phyloP scores from a whole-genome alignment of 2,329 filamentous ascomycete species.

The Podosphaera fusca region DNA sequence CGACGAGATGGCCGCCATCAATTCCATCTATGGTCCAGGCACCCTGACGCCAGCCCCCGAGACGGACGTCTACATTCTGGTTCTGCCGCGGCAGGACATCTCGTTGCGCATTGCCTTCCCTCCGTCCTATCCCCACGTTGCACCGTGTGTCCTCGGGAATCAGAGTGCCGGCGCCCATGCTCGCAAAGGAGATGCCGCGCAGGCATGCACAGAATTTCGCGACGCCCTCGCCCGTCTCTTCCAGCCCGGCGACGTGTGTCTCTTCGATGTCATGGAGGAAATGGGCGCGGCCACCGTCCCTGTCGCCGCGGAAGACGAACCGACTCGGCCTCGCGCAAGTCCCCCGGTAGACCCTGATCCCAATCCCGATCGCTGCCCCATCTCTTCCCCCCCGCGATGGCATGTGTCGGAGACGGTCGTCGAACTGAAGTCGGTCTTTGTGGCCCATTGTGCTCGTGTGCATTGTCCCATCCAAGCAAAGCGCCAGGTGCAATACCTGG shows the following conservation, averaged over 20 bases:
- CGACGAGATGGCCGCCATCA: conserved; percentile 62
- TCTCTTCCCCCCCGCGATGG: conserved; percentile 30
- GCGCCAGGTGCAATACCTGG: conserved; percentile 46
- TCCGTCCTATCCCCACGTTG: conserved; percentile 45
- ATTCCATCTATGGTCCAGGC: conserved; percentile 58
- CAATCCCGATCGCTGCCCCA: background rate
- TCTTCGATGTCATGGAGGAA: conserved; percentile 81
- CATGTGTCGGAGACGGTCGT: conserved; percentile 46
- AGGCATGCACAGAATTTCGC: conserved; percentile 45
- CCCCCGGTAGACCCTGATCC: background rate
- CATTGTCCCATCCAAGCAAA: conserved; percentile 47
- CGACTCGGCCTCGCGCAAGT: background rate
- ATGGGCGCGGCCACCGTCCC: conserved; percentile 20
- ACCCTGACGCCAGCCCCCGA: conserved; percentile 26
- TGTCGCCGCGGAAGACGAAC: conserved; percentile 6
- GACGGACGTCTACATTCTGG: conserved; percentile 32
- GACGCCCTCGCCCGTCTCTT: conserved; percentile 45
- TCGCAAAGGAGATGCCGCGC: conserved; percentile 46
- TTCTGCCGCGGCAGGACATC: conserved; percentile 33
- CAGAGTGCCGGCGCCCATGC: conserved; percentile 50
- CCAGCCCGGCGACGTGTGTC: conserved; percentile 51
- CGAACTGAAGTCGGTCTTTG: conserved; percentile 72
- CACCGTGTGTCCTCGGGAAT: conserved; percentile 53
- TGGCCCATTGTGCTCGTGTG: conserved; percentile 54
- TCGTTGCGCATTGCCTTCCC: conserved; percentile 48